Base-by-base conservation (phyloP, 2,329 filamentous ascomycete species). In the Talaromyces sp. region DNA sequence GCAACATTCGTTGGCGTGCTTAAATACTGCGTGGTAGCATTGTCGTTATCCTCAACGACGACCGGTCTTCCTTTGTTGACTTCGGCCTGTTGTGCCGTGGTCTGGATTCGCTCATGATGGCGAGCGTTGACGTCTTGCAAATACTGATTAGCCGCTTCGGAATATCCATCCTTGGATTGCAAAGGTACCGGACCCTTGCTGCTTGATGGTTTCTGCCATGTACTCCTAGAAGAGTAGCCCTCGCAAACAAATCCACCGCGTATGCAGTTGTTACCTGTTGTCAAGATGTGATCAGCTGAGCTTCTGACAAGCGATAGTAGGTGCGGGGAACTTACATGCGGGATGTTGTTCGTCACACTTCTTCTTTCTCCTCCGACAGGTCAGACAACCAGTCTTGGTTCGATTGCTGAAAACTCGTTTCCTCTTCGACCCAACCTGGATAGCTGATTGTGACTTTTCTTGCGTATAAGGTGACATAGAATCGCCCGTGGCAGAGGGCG, bases 311-410 rank as follows among this genome's bases (percentile, higher is more conserved):
- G 35, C 25, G 6, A 54, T 14, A 21, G 31, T 28, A 37, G 63
- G 50, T 64, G 54, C 33, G 31, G 37, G 31, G 37, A 60, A 76
- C 90, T 82, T 82, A 96, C 95, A 98, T 76, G 92, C 87, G 28
- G 95, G 95, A 75, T 96, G 96, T 60, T 85, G 85, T 80, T 98
- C 95, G 73, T 98, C 93, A 73, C 95, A 98, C 78, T 98, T 98
- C 86, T 98, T 98, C 84, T 98, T 98, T 64, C 93, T 85, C 73
- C 86, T 86, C 64, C 93, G 85, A 75, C 93, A 98, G 5, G 93
- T 98, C 77, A 96, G 86, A 75, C 93, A 98, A 35, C 93, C 92
- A 9, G 93, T 97, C 79, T 98, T 98, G 21, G 93, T 97, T 64
- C 93, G 85, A 76, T 97, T 96, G 79, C 92, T 96, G 72, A 97